Evolutionary conservation across 352 stramenopile species (phyloP).

Genomic region (Thraustotheca clavata): DNA sequence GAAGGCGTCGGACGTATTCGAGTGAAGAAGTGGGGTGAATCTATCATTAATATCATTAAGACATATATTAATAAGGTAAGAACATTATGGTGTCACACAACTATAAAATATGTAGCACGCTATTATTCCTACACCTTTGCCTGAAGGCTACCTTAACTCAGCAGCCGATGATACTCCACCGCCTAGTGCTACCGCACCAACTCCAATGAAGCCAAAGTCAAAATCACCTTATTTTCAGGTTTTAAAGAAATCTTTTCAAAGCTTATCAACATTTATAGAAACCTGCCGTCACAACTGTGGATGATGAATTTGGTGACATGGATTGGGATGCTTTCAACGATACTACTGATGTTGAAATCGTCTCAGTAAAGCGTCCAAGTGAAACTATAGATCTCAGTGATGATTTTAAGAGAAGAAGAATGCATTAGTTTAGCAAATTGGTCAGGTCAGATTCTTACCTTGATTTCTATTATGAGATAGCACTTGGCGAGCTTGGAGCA

Average conservation of each 20-base stretch:
- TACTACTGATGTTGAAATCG: not conserved
- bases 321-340: constrained; percentile 16
- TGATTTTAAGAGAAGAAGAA: too few species aligned
- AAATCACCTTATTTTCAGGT: constrained; percentile 16
- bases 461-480: too few species aligned
- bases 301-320: constrained; percentile 15
- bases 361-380: not conserved
- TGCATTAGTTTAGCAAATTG: too few species aligned
- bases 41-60: constrained; percentile 79
- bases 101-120: constrained; percentile 2
- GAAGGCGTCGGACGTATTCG: constrained; percentile 74
- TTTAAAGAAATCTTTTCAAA: not conserved
- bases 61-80: constrained; percentile 64
- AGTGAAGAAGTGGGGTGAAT: constrained; percentile 77
- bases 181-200: not conserved
- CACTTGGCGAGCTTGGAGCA: too few species aligned
- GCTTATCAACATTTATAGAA: constrained; percentile 9
- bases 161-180: not conserved
- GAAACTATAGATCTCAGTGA: constrained; percentile 18
- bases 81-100: not conserved
- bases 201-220: not conserved
- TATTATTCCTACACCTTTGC: constrained; percentile 8
- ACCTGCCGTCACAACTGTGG: not conserved
- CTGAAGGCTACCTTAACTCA: constrained; percentile 7
- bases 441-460: too few species aligned